A percentile compares a stretch with the other conserved stretches of the same genome.
These are phyloP conservation scores for Comarum palustre DNA, from an alignment of 306 rosid species.

Conservation along the genomic window DNA sequence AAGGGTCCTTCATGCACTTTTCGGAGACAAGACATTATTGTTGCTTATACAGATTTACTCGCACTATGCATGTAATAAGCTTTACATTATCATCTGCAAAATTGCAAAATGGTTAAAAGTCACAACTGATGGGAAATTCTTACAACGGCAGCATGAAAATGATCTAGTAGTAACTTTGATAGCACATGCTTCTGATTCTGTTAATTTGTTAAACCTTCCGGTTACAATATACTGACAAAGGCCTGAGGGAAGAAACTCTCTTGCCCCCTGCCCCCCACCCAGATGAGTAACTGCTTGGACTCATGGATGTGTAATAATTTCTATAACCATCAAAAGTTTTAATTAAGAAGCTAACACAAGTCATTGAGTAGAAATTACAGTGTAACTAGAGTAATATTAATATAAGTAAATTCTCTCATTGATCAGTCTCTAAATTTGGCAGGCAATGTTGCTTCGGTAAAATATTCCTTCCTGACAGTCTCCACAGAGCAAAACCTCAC, in stretches of 20 bases:
- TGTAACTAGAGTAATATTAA: neutral
- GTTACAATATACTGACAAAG: neutral
- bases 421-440: slow-evolving; percentile 52
- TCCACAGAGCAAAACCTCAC: slow-evolving; percentile 80
- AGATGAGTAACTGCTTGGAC: neutral
- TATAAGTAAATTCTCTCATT: slow-evolving; percentile 11
- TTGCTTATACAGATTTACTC: neutral
- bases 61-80: neutral
- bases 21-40: no score
- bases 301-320: neutral
- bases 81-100: neutral
- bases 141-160: neutral
- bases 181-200: neutral
- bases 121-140: neutral
- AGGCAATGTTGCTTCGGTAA: slow-evolving; percentile 63
- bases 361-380: neutral
- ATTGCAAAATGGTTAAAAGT: neutral
- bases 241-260: neutral
- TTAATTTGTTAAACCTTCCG: neutral
- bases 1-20: no score
- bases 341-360: neutral
- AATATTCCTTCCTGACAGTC: slow-evolving; percentile 66
- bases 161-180: neutral
- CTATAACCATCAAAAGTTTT: neutral
- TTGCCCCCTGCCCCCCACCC: neutral